phyloP scores from a whole-genome alignment of 164 flowering plant genomes.

The Sedum album region DNA sequence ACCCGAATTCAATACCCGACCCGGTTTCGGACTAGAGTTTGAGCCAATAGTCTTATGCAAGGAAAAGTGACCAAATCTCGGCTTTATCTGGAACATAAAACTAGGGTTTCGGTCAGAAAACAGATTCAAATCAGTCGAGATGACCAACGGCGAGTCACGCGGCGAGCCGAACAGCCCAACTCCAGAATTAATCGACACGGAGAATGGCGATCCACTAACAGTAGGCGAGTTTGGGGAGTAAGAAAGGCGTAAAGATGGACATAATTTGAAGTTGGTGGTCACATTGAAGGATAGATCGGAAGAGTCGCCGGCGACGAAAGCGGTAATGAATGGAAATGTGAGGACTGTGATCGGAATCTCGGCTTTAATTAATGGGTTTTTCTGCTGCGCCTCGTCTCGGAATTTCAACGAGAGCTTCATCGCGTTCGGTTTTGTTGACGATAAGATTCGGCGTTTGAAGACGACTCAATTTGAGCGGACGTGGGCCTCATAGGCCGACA shows the following conservation, averaged over 20 bases:
- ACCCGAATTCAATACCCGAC: no score
- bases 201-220: slow-evolving; percentile 21
- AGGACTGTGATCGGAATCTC: slow-evolving; percentile 48
- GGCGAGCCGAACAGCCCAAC: slow-evolving; percentile 55
- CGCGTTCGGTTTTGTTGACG: neutral
- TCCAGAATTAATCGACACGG: slow-evolving; percentile 59
- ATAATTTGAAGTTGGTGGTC: slow-evolving; percentile 39
- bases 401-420: slow-evolving; percentile 69
- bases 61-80: slow-evolving; percentile 45
- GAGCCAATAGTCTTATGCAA: slow-evolving; percentile 44
- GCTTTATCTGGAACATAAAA: slow-evolving; percentile 31
- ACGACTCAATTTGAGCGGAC: no score
- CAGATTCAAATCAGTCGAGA: slow-evolving; percentile 46
- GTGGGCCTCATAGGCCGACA: no score
- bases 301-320: slow-evolving; percentile 35
- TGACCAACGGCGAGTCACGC: slow-evolving; percentile 46
- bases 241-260: slow-evolving; percentile 52
- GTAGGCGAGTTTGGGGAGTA: slow-evolving; percentile 29
- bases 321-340: slow-evolving; percentile 47
- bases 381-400: slow-evolving; percentile 29
- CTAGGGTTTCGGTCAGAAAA: slow-evolving; percentile 19
- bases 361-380: slow-evolving; percentile 39
- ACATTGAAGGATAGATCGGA: slow-evolving; percentile 49
- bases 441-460: neutral
- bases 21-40: no score